These are phyloP conservation scores for Microcyclospora pomicola DNA, from an alignment of 2,329 filamentous ascomycete genomes.

Conservation along the genomic window DNA sequence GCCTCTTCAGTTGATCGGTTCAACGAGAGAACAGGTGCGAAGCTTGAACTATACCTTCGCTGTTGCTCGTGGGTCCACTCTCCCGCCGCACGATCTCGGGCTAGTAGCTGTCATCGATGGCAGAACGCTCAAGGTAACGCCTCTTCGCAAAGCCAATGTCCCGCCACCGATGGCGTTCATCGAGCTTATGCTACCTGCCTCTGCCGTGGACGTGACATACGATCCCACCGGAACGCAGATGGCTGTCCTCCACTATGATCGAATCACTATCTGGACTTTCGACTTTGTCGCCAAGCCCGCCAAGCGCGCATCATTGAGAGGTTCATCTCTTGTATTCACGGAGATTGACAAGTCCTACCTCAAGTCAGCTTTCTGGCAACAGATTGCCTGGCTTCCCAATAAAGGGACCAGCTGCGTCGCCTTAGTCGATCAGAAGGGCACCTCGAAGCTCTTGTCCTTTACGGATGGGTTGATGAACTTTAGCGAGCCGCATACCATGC, in stretches of 20 bases:
- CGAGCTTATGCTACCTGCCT: constrained; percentile 49
- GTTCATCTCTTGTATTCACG: background rate
- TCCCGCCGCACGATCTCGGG: constrained; percentile 54
- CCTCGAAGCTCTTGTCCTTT: constrained; percentile 3
- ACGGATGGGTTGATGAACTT: constrained; percentile 3
- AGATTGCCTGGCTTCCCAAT: background rate
- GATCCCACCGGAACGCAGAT: constrained; percentile 50
- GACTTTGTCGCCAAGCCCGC: constrained; percentile 42
- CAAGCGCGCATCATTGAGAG: constrained; percentile 21
- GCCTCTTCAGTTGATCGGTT: constrained; percentile 48
- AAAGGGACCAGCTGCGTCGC: background rate
- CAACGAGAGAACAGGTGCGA: background rate
- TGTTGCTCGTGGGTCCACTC: constrained; percentile 53
- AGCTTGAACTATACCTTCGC: constrained; percentile 53
- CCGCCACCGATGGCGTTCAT: constrained; percentile 87
- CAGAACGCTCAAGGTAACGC: constrained; percentile 65
- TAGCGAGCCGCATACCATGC: background rate
- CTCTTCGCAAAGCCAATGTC: constrained; percentile 68
- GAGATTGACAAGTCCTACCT: background rate
- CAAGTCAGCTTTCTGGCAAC: background rate
- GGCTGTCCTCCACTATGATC: constrained; percentile 55
- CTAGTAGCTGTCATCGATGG: constrained; percentile 72
- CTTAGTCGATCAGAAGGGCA: background rate
- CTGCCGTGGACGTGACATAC: constrained; percentile 62
- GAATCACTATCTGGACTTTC: constrained; percentile 58